These are phyloP conservation scores for Dictyostelium intermedium DNA, from an alignment of 78 protist species.

Conservation along the genomic window DNA sequence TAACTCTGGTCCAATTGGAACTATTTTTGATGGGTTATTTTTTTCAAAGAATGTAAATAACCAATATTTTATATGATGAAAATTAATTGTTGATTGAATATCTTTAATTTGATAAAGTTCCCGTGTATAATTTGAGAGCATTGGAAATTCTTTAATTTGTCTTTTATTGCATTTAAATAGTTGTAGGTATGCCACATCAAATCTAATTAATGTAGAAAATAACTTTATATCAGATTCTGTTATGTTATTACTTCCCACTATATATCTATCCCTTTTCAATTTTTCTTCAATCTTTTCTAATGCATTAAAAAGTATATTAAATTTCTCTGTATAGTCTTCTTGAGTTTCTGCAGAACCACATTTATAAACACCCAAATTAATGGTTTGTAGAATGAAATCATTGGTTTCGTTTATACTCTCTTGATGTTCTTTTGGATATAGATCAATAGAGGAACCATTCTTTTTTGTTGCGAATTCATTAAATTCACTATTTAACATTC, in stretches of 20 bases:
- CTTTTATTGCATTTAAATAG: constrained; percentile 86
- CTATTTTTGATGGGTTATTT: constrained; percentile 87
- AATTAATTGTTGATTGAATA: constrained; percentile 56
- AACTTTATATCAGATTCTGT: constrained; percentile 94
- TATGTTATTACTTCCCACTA: constrained; percentile 72
- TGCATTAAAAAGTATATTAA: constrained; percentile 54
- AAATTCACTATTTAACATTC: constrained; percentile 88
- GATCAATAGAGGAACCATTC: constrained; percentile 80
- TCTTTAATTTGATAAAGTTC: constrained; percentile 84
- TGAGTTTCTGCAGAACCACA: constrained; percentile 90
- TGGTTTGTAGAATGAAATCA: constrained; percentile 69
- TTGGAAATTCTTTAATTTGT: constrained; percentile 86
- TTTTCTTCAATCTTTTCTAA: constrained; percentile 87
- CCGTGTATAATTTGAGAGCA: constrained; percentile 67
- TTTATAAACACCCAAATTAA: constrained; percentile 94
- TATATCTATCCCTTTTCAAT: constrained; percentile 59
- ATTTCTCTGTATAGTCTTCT: constrained; percentile 57
- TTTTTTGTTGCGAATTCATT: constrained; percentile 74
- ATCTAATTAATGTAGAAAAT: constrained; percentile 91
- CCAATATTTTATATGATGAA: constrained; percentile 87
- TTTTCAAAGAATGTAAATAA: constrained; percentile 67
- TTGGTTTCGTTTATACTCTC: constrained; percentile 80
- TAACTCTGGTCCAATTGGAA: constrained; percentile 79
- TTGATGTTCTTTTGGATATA: constrained; percentile 80
- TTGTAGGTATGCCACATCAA: constrained; percentile 90